Percentiles rank a stretch among this genome's conserved stretches.
Evolutionary conservation across 2,329 filamentous ascomycete species (phyloP).

Genomic region (Samsoniella hepiali): DNA sequence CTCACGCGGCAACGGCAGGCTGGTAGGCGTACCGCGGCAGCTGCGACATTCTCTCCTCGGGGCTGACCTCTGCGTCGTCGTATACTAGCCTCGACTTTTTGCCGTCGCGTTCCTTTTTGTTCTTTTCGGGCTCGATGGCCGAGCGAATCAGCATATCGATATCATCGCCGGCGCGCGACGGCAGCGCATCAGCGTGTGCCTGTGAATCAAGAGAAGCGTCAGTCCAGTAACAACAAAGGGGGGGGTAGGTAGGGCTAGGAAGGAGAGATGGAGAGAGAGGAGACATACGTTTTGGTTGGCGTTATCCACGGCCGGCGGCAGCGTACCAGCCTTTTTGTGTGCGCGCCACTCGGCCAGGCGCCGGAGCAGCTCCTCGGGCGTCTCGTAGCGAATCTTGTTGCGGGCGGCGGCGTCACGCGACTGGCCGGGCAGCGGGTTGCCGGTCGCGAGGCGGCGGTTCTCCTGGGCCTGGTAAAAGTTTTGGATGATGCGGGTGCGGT

Average conservation of each 20-base stretch:
- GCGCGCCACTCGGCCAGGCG: conserved; percentile 75
- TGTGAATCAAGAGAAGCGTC: not conserved
- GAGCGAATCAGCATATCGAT: conserved; percentile 64
- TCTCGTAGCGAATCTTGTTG: conserved; percentile 72
- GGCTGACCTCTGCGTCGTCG: conserved; percentile 73
- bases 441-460: conserved; percentile 75
- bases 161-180: conserved; percentile 49
- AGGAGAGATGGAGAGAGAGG: not conserved
- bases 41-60: conserved; percentile 84
- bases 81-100: conserved; percentile 74
- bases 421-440: conserved; percentile 73
- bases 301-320: conserved; percentile 35
- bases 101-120: conserved; percentile 68
- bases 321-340: conserved; percentile 57
- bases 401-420: conserved; percentile 62
- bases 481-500: conserved; percentile 81
- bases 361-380: conserved; percentile 73
- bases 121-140: conserved; percentile 53
- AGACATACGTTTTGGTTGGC: not conserved
- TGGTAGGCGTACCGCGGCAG: conserved; percentile 70
- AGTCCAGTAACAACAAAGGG: not conserved
- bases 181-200: conserved; percentile 29
- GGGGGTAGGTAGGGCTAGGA: not conserved
- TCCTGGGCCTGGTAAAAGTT: conserved; percentile 83
- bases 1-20: conserved; percentile 26